Base-by-base conservation (phyloP, 2,329 filamentous ascomycete genomes). In the Endoconidiophora polonica region DNA sequence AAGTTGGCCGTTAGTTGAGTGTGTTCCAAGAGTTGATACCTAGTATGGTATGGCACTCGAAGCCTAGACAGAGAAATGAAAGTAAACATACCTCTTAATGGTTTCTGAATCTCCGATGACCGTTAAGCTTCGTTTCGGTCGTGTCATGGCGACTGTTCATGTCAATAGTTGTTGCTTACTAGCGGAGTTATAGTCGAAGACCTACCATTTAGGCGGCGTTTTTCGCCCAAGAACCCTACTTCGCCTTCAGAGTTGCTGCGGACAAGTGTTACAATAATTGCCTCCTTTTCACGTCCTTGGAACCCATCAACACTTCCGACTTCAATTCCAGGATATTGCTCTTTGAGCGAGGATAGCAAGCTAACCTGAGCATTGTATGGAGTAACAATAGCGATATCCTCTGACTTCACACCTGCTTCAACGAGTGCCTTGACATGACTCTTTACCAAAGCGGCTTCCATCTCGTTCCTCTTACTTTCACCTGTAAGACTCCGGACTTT, bases 291-390 rank as follows among this genome's bases (percentile, higher is more conserved):
- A 16, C 91, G 78, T 33, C 91, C 91, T 64, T 98, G 91, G 62
- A 98, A 98, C 2, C 90, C 91, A 63, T 98, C 91, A 2, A 98
- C 86, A 58, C 86, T 94, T 33, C 91, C 91, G n/a, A 98, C 71
- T 63, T 98, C 91, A 46, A 98, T 78, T 10, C 83, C 86, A 0
- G 83, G 83, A 58, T 83, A 94, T 38, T 71, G 68, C 54, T 91
- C 84, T 61, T 90, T 91, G 46, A 98, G 72, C 56, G 82, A 72
- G 37, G 86, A 80, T 47, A 96, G 69, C 9, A 93, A 66, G 3
- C 83, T 81, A 36, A 95, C 80, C 73, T 91, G 91, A 12, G 86
- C 91, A 66, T 95, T 96, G 66, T 98, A 98, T 38, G 91, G 91
- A 44, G 91, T 95, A 48, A 98, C 80, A 10, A 96, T 81, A 1